Conservation (phyloP, 495 filamentous ascomycete species). For the Aspergillus campestris region DNA sequence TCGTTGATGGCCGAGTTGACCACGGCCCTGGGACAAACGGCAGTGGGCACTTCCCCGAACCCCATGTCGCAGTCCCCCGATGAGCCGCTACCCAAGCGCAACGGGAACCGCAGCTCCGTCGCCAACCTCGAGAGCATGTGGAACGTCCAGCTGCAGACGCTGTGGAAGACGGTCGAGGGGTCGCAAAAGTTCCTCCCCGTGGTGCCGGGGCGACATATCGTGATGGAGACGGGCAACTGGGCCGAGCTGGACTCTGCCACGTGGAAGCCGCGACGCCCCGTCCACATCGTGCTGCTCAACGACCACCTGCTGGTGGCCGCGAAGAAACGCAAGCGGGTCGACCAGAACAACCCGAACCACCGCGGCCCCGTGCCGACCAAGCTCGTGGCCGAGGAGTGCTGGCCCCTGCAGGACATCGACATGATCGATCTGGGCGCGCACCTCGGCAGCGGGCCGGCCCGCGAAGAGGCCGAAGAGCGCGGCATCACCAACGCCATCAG, state of each 20-base stretch:
- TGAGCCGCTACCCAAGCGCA: conserved; percentile 40
- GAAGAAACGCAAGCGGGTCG: conserved; percentile 79
- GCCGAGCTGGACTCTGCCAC: conserved; percentile 95
- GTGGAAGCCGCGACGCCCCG: conserved; percentile 77
- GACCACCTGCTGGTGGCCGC: conserved; percentile 89
- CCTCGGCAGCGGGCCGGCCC: conserved; percentile 48
- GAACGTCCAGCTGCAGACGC: conserved; percentile 67
- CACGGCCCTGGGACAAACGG: conserved; percentile 63
- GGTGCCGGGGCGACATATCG: conserved; percentile 80
- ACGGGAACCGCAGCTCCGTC: conserved; percentile 51
- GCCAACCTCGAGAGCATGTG: conserved; percentile 94
- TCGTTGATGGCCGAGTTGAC: conserved; percentile 86
- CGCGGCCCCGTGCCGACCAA: conserved; percentile 59
- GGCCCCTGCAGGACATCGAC: conserved; percentile 88
- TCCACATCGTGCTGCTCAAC: conserved; percentile 87
- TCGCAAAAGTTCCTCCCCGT: conserved; percentile 95
- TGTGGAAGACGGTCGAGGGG: conserved; percentile 94
- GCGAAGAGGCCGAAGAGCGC: conserved; percentile 49
- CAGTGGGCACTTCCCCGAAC: conserved; percentile 36
- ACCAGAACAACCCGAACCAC: conserved; percentile 49
- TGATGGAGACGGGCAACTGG: conserved; percentile 85
- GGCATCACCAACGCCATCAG: conserved; percentile 80
- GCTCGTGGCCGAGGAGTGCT: conserved; percentile 87
- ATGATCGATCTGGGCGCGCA: conserved; percentile 72
- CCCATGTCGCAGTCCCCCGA: conserved; percentile 39